Evolutionary conservation across 345 rosid species (phyloP), one percentile per base, ranked within the genome.

Genomic region (Luvunga scandens): DNA sequence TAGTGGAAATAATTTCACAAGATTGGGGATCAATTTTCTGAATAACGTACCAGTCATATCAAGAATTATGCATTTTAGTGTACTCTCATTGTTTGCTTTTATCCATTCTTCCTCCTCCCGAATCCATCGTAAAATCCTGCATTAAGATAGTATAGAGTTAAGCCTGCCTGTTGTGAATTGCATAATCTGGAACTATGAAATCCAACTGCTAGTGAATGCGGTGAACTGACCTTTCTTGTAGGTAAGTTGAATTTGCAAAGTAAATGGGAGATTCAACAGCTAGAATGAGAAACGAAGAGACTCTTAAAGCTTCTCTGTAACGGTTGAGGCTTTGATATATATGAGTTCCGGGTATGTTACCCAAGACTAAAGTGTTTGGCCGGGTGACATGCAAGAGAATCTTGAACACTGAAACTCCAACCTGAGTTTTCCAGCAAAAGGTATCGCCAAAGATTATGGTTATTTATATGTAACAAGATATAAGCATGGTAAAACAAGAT

Each of bases 211-310:
- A 19, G 57, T 53, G 22, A 53, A 53, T 53, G 10, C 14, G 10
- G 27, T 14, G 75, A 63, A 71, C 91, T 62, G n/a, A 92, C 99
- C 98, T 93, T 83, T 97, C 98, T 86, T 89, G 95, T 30, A 94
- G 81, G 85, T 97, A 97, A 69, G 94, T 94, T 73, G 94, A 84
- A 80, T 94, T 97, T 42, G 97, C 98, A 16, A 97, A 97, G 87
- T 89, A 94, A 59, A 97, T 85, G 16, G 98, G 98, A 69, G 99
- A 90, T 82, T 97, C 98, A 19, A 94, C 69, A 1, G 93, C 90
- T 14, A 97, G 88, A 68, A 97, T 85, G 57, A 97, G 90, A 75
- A 97, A 88, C 0, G 92, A 90, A 74, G 97, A 91, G 75, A 97
- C 87, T 79, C 91, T 89, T 76, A 72, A 75, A 76, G 98, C 94